Conservation (phyloP, 305 asterid genomes). For the Fraxinus dipetala region DNA sequence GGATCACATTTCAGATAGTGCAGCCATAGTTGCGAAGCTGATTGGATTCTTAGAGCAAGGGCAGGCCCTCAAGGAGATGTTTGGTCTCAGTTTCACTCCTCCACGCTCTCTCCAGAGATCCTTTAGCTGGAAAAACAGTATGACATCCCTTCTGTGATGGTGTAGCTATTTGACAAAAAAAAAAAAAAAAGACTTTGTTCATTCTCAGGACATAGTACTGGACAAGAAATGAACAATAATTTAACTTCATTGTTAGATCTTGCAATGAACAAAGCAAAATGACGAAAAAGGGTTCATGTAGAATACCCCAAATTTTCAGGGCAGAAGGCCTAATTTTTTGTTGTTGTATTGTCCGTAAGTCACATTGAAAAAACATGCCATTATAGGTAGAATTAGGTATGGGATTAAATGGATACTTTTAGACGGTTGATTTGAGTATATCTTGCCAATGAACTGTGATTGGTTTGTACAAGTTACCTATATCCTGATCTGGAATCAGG, state of each 20-base stretch:
- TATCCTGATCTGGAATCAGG: not conserved
- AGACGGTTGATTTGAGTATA: not conserved
- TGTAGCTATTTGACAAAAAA: not conserved
- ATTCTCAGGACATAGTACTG: not conserved
- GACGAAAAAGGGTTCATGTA: not conserved
- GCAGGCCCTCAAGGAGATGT: conserved; percentile 81
- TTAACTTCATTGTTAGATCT: not conserved
- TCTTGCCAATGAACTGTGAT: not conserved
- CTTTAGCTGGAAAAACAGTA: conserved; percentile 78
- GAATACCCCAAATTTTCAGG: not conserved
- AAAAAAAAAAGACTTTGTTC: not conserved
- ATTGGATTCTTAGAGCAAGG: conserved; percentile 75
- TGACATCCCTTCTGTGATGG: conserved; percentile 54
- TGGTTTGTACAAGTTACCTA: not conserved
- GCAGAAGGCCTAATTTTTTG: not conserved
- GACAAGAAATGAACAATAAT: not conserved
- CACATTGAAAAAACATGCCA: not conserved
- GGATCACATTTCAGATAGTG: conserved; percentile 58
- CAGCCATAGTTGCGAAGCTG: conserved; percentile 75
- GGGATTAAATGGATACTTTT: not conserved
- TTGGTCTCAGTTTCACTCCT: conserved; percentile 91
- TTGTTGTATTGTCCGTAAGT: not conserved
- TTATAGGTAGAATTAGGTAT: not conserved
- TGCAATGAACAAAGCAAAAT: not conserved
- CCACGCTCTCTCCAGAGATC: conserved; percentile 59